A percentile compares a stretch with the other conserved stretches of the same genome.
Evolutionary conservation across 192 early-diverging fungal genomes (phyloP).

Genomic region (Tieghemiomyces parasiticus): DNA sequence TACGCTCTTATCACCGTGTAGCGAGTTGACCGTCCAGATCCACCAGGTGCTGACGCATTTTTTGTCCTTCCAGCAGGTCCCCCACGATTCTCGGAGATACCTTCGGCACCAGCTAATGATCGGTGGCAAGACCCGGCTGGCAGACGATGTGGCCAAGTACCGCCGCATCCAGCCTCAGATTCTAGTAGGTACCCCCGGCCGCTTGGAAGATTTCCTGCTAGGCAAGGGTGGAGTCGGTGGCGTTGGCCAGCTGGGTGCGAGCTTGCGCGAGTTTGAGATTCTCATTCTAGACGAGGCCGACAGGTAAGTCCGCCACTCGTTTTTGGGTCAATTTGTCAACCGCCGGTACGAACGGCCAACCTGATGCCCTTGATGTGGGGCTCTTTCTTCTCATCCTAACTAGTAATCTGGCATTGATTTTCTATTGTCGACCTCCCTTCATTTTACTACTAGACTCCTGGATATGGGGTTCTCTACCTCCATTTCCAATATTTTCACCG

Average conservation of each 20-base stretch:
- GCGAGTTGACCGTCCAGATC: conserved; percentile 83
- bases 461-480: conserved; percentile 86
- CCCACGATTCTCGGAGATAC: conserved; percentile 15
- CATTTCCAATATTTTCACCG: conserved; percentile 59
- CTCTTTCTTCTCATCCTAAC: too few species aligned
- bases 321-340: too few species aligned
- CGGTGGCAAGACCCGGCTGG: conserved; percentile 46
- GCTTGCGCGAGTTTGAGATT: conserved; percentile 68
- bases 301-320: too few species aligned
- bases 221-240: conserved; percentile 12
- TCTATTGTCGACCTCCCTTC: too few species aligned
- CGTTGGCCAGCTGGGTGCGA: conserved; percentile 16
- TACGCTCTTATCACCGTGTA: too few species aligned
- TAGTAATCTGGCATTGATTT: too few species aligned
- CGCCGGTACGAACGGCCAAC: too few species aligned
- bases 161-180: conserved; percentile 45
- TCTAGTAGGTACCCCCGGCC: conserved; percentile 80
- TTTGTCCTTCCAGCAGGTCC: conserved; percentile 23
- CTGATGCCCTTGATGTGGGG: too few species aligned
- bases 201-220: conserved; percentile 64
- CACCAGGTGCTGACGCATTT: conserved; percentile 52
- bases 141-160: conserved; percentile 40
- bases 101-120: conserved; percentile 46
- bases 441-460: too few species aligned
- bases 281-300: conserved; percentile 93